Percentiles rank a stretch among this genome's conserved stretches.
Conservation (phyloP, 495 filamentous ascomycete species). For the Penicillium chermesinum region DNA sequence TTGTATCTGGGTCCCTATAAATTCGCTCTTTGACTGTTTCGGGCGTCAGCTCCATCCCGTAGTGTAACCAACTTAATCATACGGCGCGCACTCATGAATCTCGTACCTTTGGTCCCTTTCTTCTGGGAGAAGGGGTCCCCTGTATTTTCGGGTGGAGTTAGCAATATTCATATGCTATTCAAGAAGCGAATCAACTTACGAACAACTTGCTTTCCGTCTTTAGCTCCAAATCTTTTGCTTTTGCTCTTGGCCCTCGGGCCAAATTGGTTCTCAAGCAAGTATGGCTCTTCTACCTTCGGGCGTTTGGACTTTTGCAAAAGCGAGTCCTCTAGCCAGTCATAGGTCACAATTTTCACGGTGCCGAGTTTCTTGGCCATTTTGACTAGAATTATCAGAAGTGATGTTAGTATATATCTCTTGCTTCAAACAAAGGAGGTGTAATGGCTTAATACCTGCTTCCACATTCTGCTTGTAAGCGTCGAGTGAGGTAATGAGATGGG, state of each 20-base stretch:
- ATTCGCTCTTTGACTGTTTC: conserved; percentile 1
- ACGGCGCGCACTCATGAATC: too few species aligned
- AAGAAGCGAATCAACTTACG: too few species aligned
- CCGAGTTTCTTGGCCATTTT: conserved; percentile 31
- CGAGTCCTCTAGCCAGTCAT: conserved; percentile 59
- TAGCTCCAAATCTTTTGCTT: conserved; percentile 3
- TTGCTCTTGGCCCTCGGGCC: conserved; percentile 19
- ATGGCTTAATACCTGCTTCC: conserved; percentile 38
- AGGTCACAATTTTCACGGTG: conserved; percentile 50
- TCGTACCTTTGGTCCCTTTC: not conserved
- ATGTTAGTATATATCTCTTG: not conserved
- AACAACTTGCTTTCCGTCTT: not conserved
- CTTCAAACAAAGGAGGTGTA: not conserved
- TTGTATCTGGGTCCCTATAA: not conserved
- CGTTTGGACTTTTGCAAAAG: conserved; percentile 25
- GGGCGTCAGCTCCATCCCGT: not conserved
- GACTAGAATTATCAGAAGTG: conserved; percentile 33
- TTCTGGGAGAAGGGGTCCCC: conserved; percentile 7
- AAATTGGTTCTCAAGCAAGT: conserved; percentile 39
- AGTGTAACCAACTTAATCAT: not conserved
- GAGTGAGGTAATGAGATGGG: conserved; percentile 56
- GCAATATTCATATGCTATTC: too few species aligned
- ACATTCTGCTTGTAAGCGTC: conserved; percentile 45
- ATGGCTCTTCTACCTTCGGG: conserved; percentile 39
- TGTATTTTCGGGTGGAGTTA: not conserved